phyloP scores from a whole-genome alignment of 75 land plant species.

The Adiantum capillusveneris region DNA sequence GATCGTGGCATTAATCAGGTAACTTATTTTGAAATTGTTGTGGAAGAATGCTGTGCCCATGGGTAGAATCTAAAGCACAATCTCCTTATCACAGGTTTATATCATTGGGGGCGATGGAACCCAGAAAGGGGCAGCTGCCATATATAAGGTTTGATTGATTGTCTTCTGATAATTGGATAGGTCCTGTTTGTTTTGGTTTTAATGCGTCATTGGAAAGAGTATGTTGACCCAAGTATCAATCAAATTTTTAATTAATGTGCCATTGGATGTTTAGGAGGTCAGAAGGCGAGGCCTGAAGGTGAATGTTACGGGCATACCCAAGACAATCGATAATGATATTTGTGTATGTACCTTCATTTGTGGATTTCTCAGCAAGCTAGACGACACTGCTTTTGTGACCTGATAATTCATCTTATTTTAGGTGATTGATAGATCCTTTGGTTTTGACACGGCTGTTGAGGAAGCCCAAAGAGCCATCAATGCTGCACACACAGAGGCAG shows the following conservation, averaged over 20 bases:
- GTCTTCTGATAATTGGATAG: neutral
- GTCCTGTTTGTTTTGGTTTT: too few relatives aligned
- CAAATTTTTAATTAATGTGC: neutral
- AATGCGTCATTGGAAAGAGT: too few relatives aligned
- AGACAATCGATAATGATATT: slow-evolving; percentile 50
- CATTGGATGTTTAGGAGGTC: slow-evolving; percentile 17
- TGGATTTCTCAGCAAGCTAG: too few relatives aligned
- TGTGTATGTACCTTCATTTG: slow-evolving; percentile 22
- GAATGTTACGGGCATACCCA: slow-evolving; percentile 43
- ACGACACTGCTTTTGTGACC: too few relatives aligned
- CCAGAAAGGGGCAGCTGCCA: slow-evolving; percentile 42
- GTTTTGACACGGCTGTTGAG: slow-evolving; percentile 92
- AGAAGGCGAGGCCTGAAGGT: slow-evolving; percentile 35
- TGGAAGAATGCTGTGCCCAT: neutral
- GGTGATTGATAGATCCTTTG: slow-evolving; percentile 86
- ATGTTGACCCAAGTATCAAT: too few relatives aligned
- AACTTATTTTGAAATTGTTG: neutral
- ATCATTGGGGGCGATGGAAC: slow-evolving; percentile 50
- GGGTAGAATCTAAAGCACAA: neutral
- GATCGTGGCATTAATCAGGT: slow-evolving; percentile 21
- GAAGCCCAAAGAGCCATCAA: slow-evolving; percentile 88
- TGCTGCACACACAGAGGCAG: slow-evolving; percentile 93
- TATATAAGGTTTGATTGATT: slow-evolving; percentile 25
- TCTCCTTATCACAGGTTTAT: slow-evolving; percentile 30
- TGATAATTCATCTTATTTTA: slow-evolving; percentile 10